Evolutionary conservation across 2,329 filamentous ascomycete species (phyloP), one percentile per base, ranked within the genome.

Genomic region (Fusarium sp.): DNA sequence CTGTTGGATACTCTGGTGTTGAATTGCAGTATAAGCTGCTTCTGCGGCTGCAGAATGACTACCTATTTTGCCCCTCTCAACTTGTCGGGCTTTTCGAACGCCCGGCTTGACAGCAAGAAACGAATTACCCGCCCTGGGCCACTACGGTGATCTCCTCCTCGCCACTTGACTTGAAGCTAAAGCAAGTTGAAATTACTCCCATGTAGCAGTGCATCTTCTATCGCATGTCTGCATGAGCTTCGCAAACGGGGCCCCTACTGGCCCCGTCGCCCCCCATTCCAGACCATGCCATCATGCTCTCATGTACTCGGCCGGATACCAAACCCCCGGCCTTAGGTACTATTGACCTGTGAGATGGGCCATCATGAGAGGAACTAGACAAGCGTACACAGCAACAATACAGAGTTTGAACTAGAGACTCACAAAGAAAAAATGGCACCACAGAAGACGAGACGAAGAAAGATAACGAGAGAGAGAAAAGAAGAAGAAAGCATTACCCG

Each of bases 221-320:
- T 69, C 62, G 59, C 63, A 45, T 64, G 69, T 73, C 71, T 73
- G 71, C 71, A 73, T 67, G 71, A 70, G 69, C 52, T 65, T 73
- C 69, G 58, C 55, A 63, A 45, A 63, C 65, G 56, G 62, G 71
- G 59, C 47, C 59, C 43, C 58, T 51, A 60, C 47, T 58, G 69
- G 62, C 48, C 59, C 60, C 60, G 64, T 68, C 37, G 48, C 49
- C 51, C 54, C 55, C 59, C 65, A 71, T 72, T 57, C 53, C 55
- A 68, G 62, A 55, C 66, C 59, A 65, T 60, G 65, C 54, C 51
- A 60, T 65, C 51, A 56, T 68, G 47, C 39, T 54, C 63, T 54
- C 31, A 56, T 49, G 53, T 62, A 59, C 51, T 67, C 36, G 49
- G 59, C 53, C 53, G 46, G 49, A 51, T 54, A 71, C 52, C 60